Percentiles rank a stretch among this genome's conserved stretches.
Conservation (phyloP, 2,329 filamentous ascomycete genomes). For the Lachnellula suecica region DNA sequence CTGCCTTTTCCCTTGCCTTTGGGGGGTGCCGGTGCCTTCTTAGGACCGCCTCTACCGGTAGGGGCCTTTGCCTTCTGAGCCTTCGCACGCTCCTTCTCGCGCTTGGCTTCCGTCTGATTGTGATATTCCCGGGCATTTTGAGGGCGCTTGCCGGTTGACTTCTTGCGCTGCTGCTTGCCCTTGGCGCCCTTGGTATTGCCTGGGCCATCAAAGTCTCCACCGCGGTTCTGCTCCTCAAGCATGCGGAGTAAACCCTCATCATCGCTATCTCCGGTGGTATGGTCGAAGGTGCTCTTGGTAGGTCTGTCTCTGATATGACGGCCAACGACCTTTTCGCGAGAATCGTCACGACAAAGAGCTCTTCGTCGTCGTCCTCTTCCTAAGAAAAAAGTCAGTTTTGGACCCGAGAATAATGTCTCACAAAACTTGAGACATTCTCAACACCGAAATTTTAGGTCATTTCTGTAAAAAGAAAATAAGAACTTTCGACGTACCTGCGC, state of each 20-base stretch:
- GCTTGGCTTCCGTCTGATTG: slow-evolving; percentile 7
- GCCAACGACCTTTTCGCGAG: background rate
- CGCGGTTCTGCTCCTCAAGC: slow-evolving; percentile 2
- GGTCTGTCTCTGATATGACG: background rate
- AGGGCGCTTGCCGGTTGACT: slow-evolving; percentile 14
- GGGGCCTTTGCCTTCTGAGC: slow-evolving; percentile 12
- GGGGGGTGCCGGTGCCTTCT: background rate
- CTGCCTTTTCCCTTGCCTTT: slow-evolving; percentile 9
- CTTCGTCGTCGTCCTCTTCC: background rate
- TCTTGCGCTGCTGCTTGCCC: slow-evolving; percentile 19
- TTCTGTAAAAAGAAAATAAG: too few relatives aligned
- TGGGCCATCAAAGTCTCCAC: background rate
- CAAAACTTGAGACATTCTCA: too few relatives aligned
- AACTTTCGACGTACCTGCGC: too few relatives aligned
- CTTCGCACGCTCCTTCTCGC: slow-evolving; percentile 22
- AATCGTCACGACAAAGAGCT: background rate
- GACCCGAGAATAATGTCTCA: too few relatives aligned
- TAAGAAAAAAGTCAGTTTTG: too few relatives aligned
- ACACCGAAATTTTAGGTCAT: too few relatives aligned
- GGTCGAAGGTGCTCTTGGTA: background rate
- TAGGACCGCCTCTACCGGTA: background rate
- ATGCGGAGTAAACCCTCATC: background rate
- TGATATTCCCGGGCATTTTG: slow-evolving; percentile 15
- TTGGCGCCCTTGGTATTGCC: slow-evolving; percentile 5
- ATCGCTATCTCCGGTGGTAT: background rate